These are phyloP conservation scores for Aspergillus alliaceus DNA, from an alignment of 2,329 filamentous ascomycete genomes.

Conservation along the genomic window DNA sequence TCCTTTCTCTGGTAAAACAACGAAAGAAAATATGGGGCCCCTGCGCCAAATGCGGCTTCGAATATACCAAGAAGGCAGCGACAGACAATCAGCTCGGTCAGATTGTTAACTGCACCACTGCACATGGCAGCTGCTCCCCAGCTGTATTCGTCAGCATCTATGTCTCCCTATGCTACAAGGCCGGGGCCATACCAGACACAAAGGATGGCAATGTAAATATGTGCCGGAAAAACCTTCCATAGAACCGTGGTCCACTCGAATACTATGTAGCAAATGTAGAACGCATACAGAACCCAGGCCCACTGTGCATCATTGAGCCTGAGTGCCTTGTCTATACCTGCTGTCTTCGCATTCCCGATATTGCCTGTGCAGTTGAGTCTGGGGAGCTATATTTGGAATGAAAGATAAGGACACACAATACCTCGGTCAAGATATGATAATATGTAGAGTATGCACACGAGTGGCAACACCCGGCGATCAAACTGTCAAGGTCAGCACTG, in stretches of 20 bases:
- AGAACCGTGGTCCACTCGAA: conserved; percentile 27
- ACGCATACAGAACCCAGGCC: conserved; percentile 26
- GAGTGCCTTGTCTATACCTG: conserved; percentile 22
- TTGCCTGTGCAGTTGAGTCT: conserved; percentile 9
- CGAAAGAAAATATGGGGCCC: conserved; percentile 37
- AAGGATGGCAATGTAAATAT: conserved; percentile 20
- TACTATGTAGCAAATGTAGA: conserved; percentile 26
- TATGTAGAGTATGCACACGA: conserved; percentile 25
- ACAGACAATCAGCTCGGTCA: conserved; percentile 21
- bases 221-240: conserved; percentile 27
- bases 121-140: conserved; percentile 29
- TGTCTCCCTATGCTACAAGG: too few relatives aligned
- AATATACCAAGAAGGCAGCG: conserved; percentile 23
- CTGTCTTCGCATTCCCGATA: conserved; percentile 28
- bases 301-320: conserved; percentile 19
- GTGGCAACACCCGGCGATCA: conserved; percentile 21
- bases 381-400: background rate
- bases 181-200: conserved; percentile 21
- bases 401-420: background rate
- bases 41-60: conserved; percentile 23
- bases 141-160: conserved; percentile 8
- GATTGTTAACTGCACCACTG: conserved; percentile 20
- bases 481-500: conserved; percentile 12
- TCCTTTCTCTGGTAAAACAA: conserved; percentile 54
- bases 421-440: conserved; percentile 26